A percentile compares a stretch with the other conserved stretches of the same genome.
phyloP scores from a whole-genome alignment of 352 stramenopile species.

The Globisporangium orthogonon region DNA sequence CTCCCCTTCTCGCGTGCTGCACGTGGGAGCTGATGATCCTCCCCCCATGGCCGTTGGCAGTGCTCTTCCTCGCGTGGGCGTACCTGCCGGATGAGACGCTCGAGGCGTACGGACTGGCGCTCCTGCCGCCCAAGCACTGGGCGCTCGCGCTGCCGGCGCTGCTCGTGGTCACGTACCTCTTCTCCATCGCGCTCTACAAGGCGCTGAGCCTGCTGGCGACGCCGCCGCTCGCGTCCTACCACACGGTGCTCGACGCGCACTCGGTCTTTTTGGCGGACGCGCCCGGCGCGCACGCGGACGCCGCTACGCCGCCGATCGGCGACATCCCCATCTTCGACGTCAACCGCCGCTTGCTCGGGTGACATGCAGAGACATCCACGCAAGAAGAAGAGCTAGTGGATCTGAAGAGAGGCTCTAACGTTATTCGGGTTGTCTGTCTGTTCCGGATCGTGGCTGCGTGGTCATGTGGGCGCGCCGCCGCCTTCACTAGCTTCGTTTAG shows the following conservation, averaged over 20 bases:
- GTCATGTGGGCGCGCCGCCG: too few species aligned
- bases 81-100: conserved; percentile 81
- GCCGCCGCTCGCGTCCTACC: conserved; percentile 62
- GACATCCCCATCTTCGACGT: conserved; percentile 75
- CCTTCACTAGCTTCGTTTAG: conserved; percentile 19
- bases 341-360: conserved; percentile 36
- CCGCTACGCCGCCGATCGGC: conserved; percentile 64
- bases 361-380: not conserved
- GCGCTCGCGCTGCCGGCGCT: conserved; percentile 80
- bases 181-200: conserved; percentile 81
- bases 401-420: conserved; percentile 3
- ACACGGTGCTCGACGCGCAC: conserved; percentile 72
- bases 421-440: conserved; percentile 1
- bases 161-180: conserved; percentile 78
- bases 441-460: too few species aligned
- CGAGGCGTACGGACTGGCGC: conserved; percentile 75
- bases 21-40: not conserved
- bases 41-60: conserved; percentile 14
- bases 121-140: conserved; percentile 89
- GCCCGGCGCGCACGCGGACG: conserved; percentile 32
- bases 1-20: not conserved
- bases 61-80: conserved; percentile 85
- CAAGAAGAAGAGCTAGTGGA: not conserved
- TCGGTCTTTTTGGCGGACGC: conserved; percentile 45
- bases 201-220: conserved; percentile 77